Evolutionary conservation across 352 stramenopile genomes (phyloP), one percentile per base, ranked within the genome.

Genomic region (Elongisporangium prolatum): DNA sequence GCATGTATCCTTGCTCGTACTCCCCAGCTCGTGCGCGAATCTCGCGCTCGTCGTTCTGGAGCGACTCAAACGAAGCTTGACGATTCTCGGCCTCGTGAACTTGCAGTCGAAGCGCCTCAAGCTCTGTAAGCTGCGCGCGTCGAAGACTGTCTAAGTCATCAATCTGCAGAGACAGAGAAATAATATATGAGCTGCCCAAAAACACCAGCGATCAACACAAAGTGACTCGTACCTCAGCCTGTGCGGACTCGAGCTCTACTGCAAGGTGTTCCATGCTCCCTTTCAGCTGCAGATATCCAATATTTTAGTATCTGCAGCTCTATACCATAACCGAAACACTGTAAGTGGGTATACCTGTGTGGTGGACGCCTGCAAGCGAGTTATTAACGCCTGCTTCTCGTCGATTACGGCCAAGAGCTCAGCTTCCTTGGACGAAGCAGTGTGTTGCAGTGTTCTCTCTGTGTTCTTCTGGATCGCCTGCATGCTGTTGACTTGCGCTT

Each of bases 1-100:
- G 50, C 60, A 88, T 59, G 56, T 89, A 91, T 3, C 73, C 77
- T 57, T 88, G 81, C 44, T 91, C 81, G 54, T 88, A 91, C 54
- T 91, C 77, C 11, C 60, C 69, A 21, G 79, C 74, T 28, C 74
- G 67, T 13, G 61, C 70, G 5, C 75, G 69, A 1, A 71, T 51
- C 14, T 83, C 75, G 1, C 54, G 64, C 16, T 83, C 68, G 9
- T 81, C 65, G 5, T 78, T 51, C 50, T 75, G 59, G n/a, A 88
- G 51, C 18, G 61, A 68, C 3, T 86, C 64, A 16, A 66, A 67
- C 9, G 56, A 21, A 5, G n/a, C 10, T 62, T 86, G 38, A 25
- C 70, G n/a, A 18, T 59, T 59, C 56, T 59, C 58, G 59, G 65
- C 49, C 51, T 80, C 64, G 25, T 79, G 59, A 8, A 71, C 53